Percentiles rank a stretch among this genome's conserved stretches.
Evolutionary conservation across 306 rosid species (phyloP).

Genomic region (Cercis canadensis): DNA sequence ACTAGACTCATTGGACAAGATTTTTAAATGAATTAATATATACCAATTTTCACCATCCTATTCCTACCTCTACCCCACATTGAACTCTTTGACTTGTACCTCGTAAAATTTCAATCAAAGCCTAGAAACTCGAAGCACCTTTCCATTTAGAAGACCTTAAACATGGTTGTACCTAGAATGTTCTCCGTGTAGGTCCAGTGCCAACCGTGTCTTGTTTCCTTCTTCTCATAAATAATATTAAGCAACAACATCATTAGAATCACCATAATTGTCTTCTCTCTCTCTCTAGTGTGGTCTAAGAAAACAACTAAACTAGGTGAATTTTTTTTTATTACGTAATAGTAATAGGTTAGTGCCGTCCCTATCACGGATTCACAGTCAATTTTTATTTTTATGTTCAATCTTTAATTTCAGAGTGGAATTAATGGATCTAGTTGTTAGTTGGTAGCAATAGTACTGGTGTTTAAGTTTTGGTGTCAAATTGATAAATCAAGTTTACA

Average conservation of each 20-base stretch:
- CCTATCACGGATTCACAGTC: constrained; percentile 21
- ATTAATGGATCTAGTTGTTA: too few species aligned
- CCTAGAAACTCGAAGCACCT: not conserved
- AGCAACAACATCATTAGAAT: not conserved
- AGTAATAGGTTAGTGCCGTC: constrained; percentile 1
- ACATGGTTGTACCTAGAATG: not conserved
- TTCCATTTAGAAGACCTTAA: not conserved
- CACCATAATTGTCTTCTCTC: constrained; percentile 3
- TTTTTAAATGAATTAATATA: not conserved
- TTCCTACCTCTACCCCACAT: constrained; percentile 13
- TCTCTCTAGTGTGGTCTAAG: too few species aligned
- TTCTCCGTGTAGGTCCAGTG: constrained; percentile 25
- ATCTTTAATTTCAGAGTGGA: too few species aligned
- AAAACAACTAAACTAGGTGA: too few species aligned
- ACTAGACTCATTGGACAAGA: not conserved
- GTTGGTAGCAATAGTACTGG: too few species aligned
- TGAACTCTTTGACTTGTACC: constrained; percentile 34
- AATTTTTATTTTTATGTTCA: not conserved
- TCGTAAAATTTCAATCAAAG: constrained; percentile 20
- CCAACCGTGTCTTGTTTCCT: not conserved
- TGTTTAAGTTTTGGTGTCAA: too few species aligned
- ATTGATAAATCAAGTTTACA: too few species aligned
- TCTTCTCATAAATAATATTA: constrained; percentile 1
- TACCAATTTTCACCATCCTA: not conserved
- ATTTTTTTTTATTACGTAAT: not conserved